Evolutionary conservation across 805 yeast genomes (phyloP).

Genomic region (Ogataea pignaliae): DNA sequence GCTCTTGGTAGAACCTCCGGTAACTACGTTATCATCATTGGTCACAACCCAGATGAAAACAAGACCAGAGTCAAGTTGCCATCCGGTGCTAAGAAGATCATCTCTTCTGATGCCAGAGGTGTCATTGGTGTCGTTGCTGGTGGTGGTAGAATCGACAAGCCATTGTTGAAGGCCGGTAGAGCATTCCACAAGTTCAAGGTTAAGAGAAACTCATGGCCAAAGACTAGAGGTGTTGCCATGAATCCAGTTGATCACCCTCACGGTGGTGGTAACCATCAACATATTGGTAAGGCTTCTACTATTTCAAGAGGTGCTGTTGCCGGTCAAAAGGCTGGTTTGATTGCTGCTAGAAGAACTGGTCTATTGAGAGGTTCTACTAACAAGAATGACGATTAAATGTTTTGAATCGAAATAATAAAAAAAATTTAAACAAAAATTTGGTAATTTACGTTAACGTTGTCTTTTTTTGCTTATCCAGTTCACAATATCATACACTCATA

Average conservation of each 20-base stretch:
- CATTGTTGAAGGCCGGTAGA: slow-evolving; percentile 99
- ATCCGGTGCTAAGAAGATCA: slow-evolving; percentile 97
- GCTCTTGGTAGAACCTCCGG: slow-evolving; percentile 99
- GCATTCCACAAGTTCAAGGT: slow-evolving; percentile 99
- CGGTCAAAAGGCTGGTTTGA: slow-evolving; percentile 99
- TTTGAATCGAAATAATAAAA: neutral
- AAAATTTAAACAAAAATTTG: too few relatives aligned
- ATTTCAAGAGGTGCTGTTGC: slow-evolving; percentile 99
- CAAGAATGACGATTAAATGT: slow-evolving; percentile 30
- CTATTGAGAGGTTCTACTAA: slow-evolving; percentile 98
- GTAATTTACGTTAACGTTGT: neutral
- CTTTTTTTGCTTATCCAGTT: too few relatives aligned
- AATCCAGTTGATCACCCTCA: slow-evolving; percentile 99
- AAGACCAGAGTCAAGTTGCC: slow-evolving; percentile 99
- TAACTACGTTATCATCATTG: slow-evolving; percentile 97
- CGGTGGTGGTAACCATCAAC: slow-evolving; percentile 99
- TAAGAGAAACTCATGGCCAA: slow-evolving; percentile 99
- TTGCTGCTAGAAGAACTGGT: slow-evolving; percentile 99
- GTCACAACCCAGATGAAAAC: slow-evolving; percentile 99
- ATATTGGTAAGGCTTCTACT: slow-evolving; percentile 99
- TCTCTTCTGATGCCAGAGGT: slow-evolving; percentile 97
- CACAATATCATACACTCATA: too few relatives aligned
- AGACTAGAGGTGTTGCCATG: slow-evolving; percentile 99
- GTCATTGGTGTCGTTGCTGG: slow-evolving; percentile 99
- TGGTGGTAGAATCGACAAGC: slow-evolving; percentile 99